Percentiles rank a stretch among this genome's conserved stretches.
phyloP scores from a whole-genome alignment of 1,139 yeast species.

The Taphrina pruni region DNA sequence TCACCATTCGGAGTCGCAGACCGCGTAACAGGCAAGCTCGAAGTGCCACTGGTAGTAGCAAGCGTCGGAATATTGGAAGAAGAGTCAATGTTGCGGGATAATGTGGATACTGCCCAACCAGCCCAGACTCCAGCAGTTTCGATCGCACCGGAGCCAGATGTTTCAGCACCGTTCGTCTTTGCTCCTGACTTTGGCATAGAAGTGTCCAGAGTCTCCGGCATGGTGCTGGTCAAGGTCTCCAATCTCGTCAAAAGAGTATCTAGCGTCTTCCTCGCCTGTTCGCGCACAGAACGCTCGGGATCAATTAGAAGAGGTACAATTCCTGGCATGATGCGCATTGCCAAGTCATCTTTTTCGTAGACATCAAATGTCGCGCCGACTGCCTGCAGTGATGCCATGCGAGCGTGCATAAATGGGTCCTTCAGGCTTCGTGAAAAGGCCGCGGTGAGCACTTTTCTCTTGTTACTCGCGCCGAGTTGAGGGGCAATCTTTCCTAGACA shows the following conservation, averaged over 20 bases:
- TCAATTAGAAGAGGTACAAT: constrained; percentile 85
- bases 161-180: not conserved
- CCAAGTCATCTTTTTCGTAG: constrained; percentile 76
- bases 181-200: not conserved
- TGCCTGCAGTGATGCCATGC: constrained; percentile 79
- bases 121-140: constrained; percentile 40
- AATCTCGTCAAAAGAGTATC: constrained; percentile 17
- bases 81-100: constrained; percentile 31
- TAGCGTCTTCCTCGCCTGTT: constrained; percentile 21
- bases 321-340: constrained; percentile 82
- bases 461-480: constrained; percentile 60
- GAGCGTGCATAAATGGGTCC: constrained; percentile 78
- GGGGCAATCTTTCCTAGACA: constrained; percentile 74
- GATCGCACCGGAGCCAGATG: constrained; percentile 19
- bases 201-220: constrained; percentile 32
- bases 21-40: constrained; percentile 26
- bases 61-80: constrained; percentile 6
- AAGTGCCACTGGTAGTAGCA: constrained; percentile 5
- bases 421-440: constrained; percentile 84
- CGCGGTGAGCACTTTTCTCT: constrained; percentile 71
- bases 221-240: constrained; percentile 14
- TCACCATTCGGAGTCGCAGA: constrained; percentile 3
- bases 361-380: constrained; percentile 67
- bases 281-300: constrained; percentile 40
- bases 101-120: constrained; percentile 38